phyloP scores from a whole-genome alignment of 306 rosid species.

The Inga oerstediana region DNA sequence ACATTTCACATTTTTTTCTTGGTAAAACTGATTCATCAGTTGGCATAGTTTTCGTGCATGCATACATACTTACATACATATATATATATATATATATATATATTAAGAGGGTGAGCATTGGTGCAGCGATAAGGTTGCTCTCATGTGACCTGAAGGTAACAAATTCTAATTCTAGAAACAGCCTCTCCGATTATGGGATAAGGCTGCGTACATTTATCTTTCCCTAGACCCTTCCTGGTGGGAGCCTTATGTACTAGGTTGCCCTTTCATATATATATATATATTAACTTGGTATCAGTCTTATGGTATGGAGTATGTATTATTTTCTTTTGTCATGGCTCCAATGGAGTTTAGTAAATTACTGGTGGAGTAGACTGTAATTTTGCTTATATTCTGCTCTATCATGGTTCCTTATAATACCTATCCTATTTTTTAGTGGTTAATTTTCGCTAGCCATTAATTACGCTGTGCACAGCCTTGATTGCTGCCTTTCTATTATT shows the following conservation, averaged over 20 bases:
- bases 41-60: not conserved
- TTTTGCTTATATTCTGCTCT: conserved; percentile 1
- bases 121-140: no score
- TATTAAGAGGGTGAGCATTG: not conserved
- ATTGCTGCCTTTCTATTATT: not conserved
- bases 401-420: not conserved
- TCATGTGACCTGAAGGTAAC: no score
- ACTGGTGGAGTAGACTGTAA: conserved; percentile 8
- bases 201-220: no score
- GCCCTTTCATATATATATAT: no score
- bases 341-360: conserved; percentile 16
- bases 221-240: no score
- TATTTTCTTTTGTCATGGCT: conserved; percentile 10
- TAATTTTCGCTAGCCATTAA: not conserved
- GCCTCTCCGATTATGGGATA: no score
- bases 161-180: no score
- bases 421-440: conserved; percentile 17
- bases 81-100: not conserved
- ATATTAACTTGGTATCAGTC: not conserved
- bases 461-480: not conserved
- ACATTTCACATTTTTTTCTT: not conserved
- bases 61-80: no score
- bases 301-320: not conserved
- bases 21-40: not conserved
- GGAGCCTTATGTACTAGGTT: no score